Conservation (phyloP, 257 asterid genomes). For the Penstemon newberryi region DNA sequence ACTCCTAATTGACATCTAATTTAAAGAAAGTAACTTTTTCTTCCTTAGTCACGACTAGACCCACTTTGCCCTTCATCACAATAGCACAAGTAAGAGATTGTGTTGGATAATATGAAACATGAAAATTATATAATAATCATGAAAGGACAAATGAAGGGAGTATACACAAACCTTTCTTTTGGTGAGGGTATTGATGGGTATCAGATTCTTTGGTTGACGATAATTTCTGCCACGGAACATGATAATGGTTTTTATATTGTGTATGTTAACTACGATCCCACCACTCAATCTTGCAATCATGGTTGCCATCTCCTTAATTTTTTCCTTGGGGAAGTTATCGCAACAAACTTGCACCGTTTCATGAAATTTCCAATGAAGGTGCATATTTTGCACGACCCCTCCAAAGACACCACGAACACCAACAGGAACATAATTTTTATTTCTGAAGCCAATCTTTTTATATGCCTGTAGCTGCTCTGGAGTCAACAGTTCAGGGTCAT, state of each 20-base stretch:
- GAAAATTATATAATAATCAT: neutral
- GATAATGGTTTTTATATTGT: slow-evolving; percentile 82
- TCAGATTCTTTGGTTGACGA: slow-evolving; percentile 95
- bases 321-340: slow-evolving; percentile 91
- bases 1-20: too few relatives aligned
- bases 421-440: slow-evolving; percentile 89
- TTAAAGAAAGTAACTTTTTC: too few relatives aligned
- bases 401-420: slow-evolving; percentile 99
- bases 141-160: slow-evolving; percentile 17
- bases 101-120: neutral
- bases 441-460: slow-evolving; percentile 88
- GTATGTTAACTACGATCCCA: slow-evolving; percentile 82
- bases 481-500: slow-evolving; percentile 92
- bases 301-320: slow-evolving; percentile 88
- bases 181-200: slow-evolving; percentile 90
- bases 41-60: too few relatives aligned
- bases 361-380: slow-evolving; percentile 98
- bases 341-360: slow-evolving; percentile 98
- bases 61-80: too few relatives aligned
- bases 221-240: slow-evolving; percentile 97
- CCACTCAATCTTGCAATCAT: slow-evolving; percentile 96
- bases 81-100: neutral
- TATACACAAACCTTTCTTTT: slow-evolving; percentile 71
- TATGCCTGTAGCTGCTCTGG: slow-evolving; percentile 87
- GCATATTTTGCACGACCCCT: slow-evolving; percentile 98